Percentiles rank a stretch among this genome's conserved stretches.
These are phyloP conservation scores for Pythium vanterpoolii DNA, from an alignment of 352 stramenopile species.

Conservation along the genomic window DNA sequence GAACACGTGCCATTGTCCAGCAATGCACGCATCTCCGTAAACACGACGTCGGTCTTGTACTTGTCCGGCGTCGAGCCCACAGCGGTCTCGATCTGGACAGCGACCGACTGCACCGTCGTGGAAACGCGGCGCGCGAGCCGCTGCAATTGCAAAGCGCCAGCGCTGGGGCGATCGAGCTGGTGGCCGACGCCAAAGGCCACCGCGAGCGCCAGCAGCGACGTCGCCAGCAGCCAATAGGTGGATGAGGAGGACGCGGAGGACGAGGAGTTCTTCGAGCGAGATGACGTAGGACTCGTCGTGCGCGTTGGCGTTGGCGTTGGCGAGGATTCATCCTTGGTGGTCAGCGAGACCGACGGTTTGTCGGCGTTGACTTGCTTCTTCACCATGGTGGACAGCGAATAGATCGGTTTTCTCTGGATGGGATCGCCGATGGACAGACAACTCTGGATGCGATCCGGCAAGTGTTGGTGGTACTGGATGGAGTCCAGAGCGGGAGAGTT, in stretches of 20 bases:
- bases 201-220: slow-evolving; percentile 18
- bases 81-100: slow-evolving; percentile 16
- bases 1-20: slow-evolving; percentile 33
- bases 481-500: slow-evolving; percentile 11
- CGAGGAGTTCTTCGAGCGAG: background rate
- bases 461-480: background rate
- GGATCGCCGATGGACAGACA: background rate
- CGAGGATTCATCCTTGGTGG: background rate
- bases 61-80: slow-evolving; percentile 37
- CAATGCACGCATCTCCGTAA: slow-evolving; percentile 36
- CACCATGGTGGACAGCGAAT: slow-evolving; percentile 8
- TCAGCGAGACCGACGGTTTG: slow-evolving; percentile 7
- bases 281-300: background rate
- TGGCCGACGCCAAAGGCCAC: slow-evolving; percentile 21
- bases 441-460: slow-evolving; percentile 3
- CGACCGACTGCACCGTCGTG: slow-evolving; percentile 8
- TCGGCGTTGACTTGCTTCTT: slow-evolving; percentile 20
- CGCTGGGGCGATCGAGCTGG: slow-evolving; percentile 22
- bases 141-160: slow-evolving; percentile 12
- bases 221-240: slow-evolving; percentile 2
- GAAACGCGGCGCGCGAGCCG: slow-evolving; percentile 18
- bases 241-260: background rate
- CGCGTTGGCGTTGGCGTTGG: background rate
- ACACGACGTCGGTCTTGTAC: slow-evolving; percentile 56
- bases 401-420: background rate